Base-by-base conservation (phyloP, 140 eudicot species). In the Ambrosia hybrid region DNA sequence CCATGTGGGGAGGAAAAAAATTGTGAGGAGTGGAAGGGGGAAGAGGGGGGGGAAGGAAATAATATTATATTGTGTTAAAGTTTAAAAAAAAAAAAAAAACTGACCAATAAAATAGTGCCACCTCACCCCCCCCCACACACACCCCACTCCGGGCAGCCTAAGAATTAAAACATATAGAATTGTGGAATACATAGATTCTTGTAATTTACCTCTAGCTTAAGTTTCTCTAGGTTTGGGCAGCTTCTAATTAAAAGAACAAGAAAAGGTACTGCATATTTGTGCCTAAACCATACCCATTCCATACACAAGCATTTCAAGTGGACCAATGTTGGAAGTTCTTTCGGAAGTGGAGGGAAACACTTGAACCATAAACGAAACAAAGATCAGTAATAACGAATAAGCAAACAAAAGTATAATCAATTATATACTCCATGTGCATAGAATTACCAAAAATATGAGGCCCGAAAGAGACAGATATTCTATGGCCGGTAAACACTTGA, bases 181-280 rank as follows among this genome's bases (percentile, higher is more conserved):
- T 30, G 34, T 30, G 34, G 34, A 30, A 51, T 3, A 51, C 16
- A 60, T 30, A 33, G 16, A 60, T 60, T 11, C 16, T 9, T 33
- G 16, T 26, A 34, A 33, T 34, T 33, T 61, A 33, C 46, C 67
- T 4, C 21, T 61, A 61, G 48, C 48, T 12, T 34, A 61, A 61
- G 46, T 61, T 61, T 61, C 67, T 33, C 67, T 2, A 61, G 48
- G 67, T 36, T 68, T 51, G 73, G 73, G 62, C 48, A 21, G 73
- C 61, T 68, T 51, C 33, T 52, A 7, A 68, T 68, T 26, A 68
- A 51, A 38, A 13, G 51, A 38, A 39, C 33, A 64, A 64, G 33
- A 14, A 37, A 14, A 64, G 49, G 69, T n/a, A 64, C 5, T 7
- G 6, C 4, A 38, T 37, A 0, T 63, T 37, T 4, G 4, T 37